These are phyloP conservation scores for Penicillium goetzii DNA, from an alignment of 495 filamentous ascomycete genomes.

Conservation along the genomic window DNA sequence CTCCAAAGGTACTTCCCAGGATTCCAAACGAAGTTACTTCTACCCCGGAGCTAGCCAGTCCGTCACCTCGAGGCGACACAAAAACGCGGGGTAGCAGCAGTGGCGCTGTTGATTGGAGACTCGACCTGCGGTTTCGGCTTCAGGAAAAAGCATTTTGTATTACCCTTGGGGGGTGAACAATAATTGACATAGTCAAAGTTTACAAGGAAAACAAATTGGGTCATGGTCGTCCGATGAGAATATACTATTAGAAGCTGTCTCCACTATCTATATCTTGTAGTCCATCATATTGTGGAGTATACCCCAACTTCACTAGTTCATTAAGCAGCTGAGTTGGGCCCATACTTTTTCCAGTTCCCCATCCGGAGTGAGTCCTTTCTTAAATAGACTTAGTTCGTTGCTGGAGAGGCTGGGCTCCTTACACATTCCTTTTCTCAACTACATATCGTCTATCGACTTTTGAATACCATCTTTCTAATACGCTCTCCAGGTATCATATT, in stretches of 20 bases:
- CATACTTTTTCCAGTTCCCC: background rate
- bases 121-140: constrained; percentile 6
- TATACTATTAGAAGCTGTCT: background rate
- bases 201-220: background rate
- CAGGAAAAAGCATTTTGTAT: background rate
- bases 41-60: background rate
- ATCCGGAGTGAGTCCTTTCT: background rate
- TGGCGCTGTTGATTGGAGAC: constrained; percentile 13
- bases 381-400: background rate
- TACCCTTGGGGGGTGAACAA: background rate
- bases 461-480: too few relatives aligned
- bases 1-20: background rate
- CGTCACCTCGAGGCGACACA: background rate
- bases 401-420: too few relatives aligned
- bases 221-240: background rate
- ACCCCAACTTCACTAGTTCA: background rate
- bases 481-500: too few relatives aligned
- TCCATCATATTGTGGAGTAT: background rate
- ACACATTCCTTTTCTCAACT: too few relatives aligned
- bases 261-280: background rate
- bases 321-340: too few relatives aligned
- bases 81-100: constrained; percentile 21
- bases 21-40: background rate
- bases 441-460: too few relatives aligned
- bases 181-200: too few relatives aligned